A percentile compares a stretch with the other conserved stretches of the same genome.
Evolutionary conservation across 2,329 filamentous ascomycete genomes (phyloP).

Genomic region (Diaporthe amygdali): DNA sequence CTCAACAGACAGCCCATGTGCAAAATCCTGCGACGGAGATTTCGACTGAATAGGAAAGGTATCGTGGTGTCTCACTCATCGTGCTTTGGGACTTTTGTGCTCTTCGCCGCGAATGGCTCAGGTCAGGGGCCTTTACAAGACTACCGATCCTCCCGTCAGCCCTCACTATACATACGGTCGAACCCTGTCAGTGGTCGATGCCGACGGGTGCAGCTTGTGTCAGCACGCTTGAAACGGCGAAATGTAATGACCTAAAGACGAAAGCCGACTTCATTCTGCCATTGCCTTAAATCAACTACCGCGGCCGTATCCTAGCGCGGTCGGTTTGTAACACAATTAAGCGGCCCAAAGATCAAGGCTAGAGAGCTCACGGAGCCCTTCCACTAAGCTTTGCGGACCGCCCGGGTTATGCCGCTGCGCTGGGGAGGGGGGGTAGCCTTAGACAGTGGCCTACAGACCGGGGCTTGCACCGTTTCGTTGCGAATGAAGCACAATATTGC

Average conservation of each 20-base stretch:
- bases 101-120: neutral
- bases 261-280: neutral
- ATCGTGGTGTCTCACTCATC: neutral
- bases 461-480: neutral
- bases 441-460: neutral
- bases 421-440: neutral
- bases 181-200: neutral
- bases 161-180: neutral
- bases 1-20: neutral
- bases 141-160: neutral
- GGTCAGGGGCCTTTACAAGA: neutral
- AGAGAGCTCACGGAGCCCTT: neutral
- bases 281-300: neutral
- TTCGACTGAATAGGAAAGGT: slow-evolving; percentile 1
- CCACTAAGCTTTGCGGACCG: slow-evolving; percentile 16
- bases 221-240: neutral
- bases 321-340: neutral
- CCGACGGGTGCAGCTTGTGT: neutral
- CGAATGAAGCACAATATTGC: neutral
- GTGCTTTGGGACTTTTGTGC: neutral
- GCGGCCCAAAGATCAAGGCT: neutral
- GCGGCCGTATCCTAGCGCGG: neutral
- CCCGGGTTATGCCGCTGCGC: slow-evolving; percentile 18
- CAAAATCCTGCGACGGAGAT: neutral
- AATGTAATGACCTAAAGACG: neutral